phyloP scores from a whole-genome alignment of 1,284 basidiomycete genomes.

The Pseudozyma tsukubaensis region DNA sequence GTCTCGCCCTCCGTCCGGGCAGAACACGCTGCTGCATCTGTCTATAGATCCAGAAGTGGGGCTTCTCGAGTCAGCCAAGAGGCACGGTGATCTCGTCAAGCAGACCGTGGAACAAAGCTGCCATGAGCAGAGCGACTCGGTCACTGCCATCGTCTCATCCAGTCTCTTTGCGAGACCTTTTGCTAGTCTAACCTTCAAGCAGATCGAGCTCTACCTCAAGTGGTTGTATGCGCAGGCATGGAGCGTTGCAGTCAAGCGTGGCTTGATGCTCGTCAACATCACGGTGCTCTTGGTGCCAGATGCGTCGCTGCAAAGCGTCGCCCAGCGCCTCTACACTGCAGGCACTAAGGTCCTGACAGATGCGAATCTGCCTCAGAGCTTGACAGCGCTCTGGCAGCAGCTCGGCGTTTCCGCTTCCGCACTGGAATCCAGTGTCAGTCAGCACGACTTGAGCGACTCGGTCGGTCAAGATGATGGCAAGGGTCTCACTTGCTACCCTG shows the following conservation, averaged over 20 bases:
- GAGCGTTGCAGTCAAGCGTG: conserved; percentile 51
- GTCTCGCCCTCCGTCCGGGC: conserved; percentile 12
- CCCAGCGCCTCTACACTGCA: conserved; percentile 2
- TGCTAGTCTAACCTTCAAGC: conserved; percentile 34
- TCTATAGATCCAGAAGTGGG: conserved; percentile 16
- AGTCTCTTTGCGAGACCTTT: conserved; percentile 31
- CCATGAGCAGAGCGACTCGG: conserved; percentile 22
- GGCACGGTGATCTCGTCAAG: conserved; percentile 42
- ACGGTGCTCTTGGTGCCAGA: conserved; percentile 53
- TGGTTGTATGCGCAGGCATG: conserved; percentile 61
- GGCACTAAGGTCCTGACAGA: conserved; percentile 22
- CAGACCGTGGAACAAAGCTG: conserved; percentile 26
- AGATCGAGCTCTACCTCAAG: conserved; percentile 60
- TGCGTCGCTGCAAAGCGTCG: conserved; percentile 5
- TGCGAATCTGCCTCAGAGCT: neutral
- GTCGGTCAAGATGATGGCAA: conserved; percentile 39
- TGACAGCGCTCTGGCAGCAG: conserved; percentile 11
- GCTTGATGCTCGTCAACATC: conserved; percentile 53
- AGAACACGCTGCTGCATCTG: conserved; percentile 18
- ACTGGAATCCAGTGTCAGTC: conserved; percentile 13
- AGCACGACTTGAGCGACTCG: conserved; percentile 3
- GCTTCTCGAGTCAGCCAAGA: conserved; percentile 27
- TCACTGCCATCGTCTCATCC: conserved; percentile 37
- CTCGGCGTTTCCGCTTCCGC: conserved; percentile 1
- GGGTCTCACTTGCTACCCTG: conserved; percentile 30